Percentiles rank a stretch among this genome's conserved stretches.
These are phyloP conservation scores for Tolypocladium pustulatum DNA, from an alignment of 2,329 filamentous ascomycete genomes.

Conservation along the genomic window DNA sequence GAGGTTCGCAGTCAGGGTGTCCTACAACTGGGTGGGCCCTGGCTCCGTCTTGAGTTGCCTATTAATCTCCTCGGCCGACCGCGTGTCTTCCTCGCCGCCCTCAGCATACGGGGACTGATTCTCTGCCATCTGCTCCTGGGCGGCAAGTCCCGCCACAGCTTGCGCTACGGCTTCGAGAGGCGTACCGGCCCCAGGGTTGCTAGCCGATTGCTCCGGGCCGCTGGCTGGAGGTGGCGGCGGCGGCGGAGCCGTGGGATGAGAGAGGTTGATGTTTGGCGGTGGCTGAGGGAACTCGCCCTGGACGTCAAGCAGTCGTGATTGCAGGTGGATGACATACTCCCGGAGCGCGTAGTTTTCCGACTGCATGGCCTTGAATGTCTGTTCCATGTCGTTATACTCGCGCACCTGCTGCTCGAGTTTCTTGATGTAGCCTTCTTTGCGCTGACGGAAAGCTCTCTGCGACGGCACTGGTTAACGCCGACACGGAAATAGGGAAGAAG, in stretches of 20 bases:
- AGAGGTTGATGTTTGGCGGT: slow-evolving; percentile 67
- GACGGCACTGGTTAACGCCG: not conserved
- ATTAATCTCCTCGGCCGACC: slow-evolving; percentile 43
- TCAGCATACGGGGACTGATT: slow-evolving; percentile 22
- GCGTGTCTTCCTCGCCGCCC: slow-evolving; percentile 28
- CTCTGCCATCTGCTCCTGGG: slow-evolving; percentile 28
- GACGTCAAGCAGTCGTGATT: slow-evolving; percentile 73
- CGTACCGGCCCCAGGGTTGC: slow-evolving; percentile 20
- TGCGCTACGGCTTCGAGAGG: slow-evolving; percentile 41
- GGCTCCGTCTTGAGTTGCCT: slow-evolving; percentile 37
- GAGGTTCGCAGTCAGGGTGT: slow-evolving; percentile 1
- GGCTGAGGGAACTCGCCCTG: slow-evolving; percentile 77
- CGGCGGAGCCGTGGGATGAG: slow-evolving; percentile 14
- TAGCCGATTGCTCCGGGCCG: slow-evolving; percentile 13
- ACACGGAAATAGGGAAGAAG: not conserved
- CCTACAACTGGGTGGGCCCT: slow-evolving; percentile 9
- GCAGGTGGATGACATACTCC: slow-evolving; percentile 86
- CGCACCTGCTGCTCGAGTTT: slow-evolving; percentile 91
- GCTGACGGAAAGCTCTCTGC: slow-evolving; percentile 90
- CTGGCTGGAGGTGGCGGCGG: slow-evolving; percentile 11
- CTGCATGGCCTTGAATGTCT: slow-evolving; percentile 70
- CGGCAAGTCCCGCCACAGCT: slow-evolving; percentile 32
- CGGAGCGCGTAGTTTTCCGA: slow-evolving; percentile 82
- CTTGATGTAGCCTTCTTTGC: slow-evolving; percentile 97
- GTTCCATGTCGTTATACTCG: slow-evolving; percentile 65